Base-by-base conservation (phyloP, 768 basidiomycete species). In the Boletus reticulatus region DNA sequence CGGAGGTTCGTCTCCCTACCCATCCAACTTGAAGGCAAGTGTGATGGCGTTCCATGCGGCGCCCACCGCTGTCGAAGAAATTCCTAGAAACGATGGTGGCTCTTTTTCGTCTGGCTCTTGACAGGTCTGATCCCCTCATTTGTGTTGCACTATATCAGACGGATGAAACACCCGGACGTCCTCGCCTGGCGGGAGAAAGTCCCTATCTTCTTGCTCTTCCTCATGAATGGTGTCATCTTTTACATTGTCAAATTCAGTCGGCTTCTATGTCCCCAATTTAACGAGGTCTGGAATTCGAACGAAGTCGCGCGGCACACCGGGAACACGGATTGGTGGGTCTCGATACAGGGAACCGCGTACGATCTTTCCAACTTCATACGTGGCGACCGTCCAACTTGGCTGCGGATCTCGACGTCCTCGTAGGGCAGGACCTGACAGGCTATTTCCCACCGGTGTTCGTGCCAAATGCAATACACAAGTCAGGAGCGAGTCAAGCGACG, bases 161-260 rank as follows among this genome's bases (percentile, higher is more conserved):
- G 91, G 19, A 95, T 98, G 94, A 96, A 95, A 66, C 89, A 94
- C 5, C 92, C 92, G 1, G 94, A 98, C 67, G 75, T 98, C 11
- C 79, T 96, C 20, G 94, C 94, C 0, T 98, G 94, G 94, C 78
- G 94, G 55, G 94, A 98, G 70, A 98, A 97, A 72, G 68, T 95
- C 22, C 84, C 94, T 0, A 94, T 84, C 75, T 77, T 84, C 68
- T 80, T 97, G 62, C 94, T 98, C 64, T 75, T 91, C 62, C 69
- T 89, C 52, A 72, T 89, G 61, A 95, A 95, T 73, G 84, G 65
- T 56, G 82, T 96, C 70, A 78, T 95, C 61, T 96, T 96, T 76
- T 94, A 92, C 73, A 94, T 96, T 66, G 76, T 94, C 65, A 80
- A 85, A 57, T 95, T 98, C 67, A 94, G 94, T 14, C 75, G 78